Conservation (phyloP, 768 basidiomycete genomes). For the Peribolospora kevripleyi region DNA sequence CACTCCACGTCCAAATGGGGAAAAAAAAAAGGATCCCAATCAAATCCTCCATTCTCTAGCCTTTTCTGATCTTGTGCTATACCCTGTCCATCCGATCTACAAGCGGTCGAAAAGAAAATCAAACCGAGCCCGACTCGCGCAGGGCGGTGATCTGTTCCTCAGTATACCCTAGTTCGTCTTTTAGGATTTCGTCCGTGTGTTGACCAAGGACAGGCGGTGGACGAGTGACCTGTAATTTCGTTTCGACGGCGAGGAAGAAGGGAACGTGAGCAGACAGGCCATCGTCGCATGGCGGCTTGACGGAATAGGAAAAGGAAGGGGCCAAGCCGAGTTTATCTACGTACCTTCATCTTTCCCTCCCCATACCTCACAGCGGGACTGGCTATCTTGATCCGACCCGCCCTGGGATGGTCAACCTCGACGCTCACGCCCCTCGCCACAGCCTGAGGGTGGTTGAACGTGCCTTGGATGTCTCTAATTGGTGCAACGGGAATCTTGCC, state of each 20-base stretch:
- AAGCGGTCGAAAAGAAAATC: not conserved
- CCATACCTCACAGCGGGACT: slow-evolving; percentile 62
- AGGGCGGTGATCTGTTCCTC: slow-evolving; percentile 8
- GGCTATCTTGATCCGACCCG: slow-evolving; percentile 52
- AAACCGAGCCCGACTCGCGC: slow-evolving; percentile 2
- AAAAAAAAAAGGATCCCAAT: no score
- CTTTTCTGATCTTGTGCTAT: no score
- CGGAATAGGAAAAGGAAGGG: not conserved
- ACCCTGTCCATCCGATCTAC: no score
- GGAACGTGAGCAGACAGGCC: slow-evolving; percentile 1
- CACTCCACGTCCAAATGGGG: no score
- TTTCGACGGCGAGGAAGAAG: slow-evolving; percentile 12
- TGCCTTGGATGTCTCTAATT: slow-evolving; percentile 72
- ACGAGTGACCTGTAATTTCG: slow-evolving; percentile 11
- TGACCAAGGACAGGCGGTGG: slow-evolving; percentile 13
- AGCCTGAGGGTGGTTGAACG: slow-evolving; percentile 72
- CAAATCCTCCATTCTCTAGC: no score
- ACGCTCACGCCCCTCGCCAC: slow-evolving; percentile 46
- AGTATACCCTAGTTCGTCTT: slow-evolving; percentile 8
- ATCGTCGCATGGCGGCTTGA: no score
- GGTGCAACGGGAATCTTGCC: slow-evolving; percentile 74
- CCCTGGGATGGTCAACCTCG: slow-evolving; percentile 51
- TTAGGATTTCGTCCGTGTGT: slow-evolving; percentile 13
- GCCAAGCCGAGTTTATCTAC: slow-evolving; percentile 4
- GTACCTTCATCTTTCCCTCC: slow-evolving; percentile 37